Base-by-base conservation (phyloP, 768 basidiomycete species). In the Inosperma sp. region DNA sequence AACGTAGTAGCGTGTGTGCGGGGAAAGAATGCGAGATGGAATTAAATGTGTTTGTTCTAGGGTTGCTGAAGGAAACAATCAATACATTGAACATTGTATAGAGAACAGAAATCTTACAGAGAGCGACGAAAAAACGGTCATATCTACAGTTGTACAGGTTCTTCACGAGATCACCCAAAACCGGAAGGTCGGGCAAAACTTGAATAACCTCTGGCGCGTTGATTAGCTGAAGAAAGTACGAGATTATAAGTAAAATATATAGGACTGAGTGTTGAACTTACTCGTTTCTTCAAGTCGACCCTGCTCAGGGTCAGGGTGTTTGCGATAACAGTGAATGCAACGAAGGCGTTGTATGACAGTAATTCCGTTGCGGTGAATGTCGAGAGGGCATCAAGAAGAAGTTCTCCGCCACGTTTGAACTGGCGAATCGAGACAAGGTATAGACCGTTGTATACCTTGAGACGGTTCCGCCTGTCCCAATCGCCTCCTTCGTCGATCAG, bases 81-180 rank as follows among this genome's bases (percentile, higher is more conserved):
- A n/a, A 80, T 81, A 92, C 84, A 67, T 97, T 93, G 49, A 97
- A 84, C n/a, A n/a, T n/a, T n/a, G n/a, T n/a, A n/a, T n/a, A n/a
- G n/a, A n/a, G n/a, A n/a, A n/a, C n/a, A n/a, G 17, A 52, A 30
- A 49, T 59, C 75, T 16, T 56, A 90, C 89, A 89, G 17, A 98
- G 80, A 0, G 94, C 85, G 29, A 84, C 68, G 67, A 97, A 98
- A 73, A 97, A 93, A 54, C 93, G 90, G 62, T 91, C 83, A 65
- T 97, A 98, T 59, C 93, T 89, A 57, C 89, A 90, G 53, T 94
- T 88, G 65, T 94, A 93, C 5, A 98, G 73, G 57, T 80, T 93
- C 61, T 87, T 88, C 49, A 88, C 82, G 48, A 91, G 82, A 59
- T 90, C 86, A 9, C 87, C 81, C 8, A 97, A 81, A 7, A 83